phyloP scores from a whole-genome alignment of 1,139 yeast species.

The Candida sanyaensis region DNA sequence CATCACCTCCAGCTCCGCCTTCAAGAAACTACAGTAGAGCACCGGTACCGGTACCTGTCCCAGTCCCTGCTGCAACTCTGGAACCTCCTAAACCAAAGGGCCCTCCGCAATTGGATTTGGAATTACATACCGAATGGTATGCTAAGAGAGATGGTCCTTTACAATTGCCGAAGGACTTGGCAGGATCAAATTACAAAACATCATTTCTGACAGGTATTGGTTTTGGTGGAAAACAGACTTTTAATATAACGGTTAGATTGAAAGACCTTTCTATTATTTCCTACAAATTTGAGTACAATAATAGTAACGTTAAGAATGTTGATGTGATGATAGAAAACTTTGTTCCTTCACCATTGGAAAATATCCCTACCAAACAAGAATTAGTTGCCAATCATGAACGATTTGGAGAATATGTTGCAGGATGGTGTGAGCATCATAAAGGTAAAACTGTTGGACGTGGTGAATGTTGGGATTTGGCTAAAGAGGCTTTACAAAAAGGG shows the following conservation, averaged over 20 bases:
- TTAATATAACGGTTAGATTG: conserved; percentile 39
- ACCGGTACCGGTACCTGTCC: conserved; percentile 39
- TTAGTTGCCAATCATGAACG: conserved; percentile 41
- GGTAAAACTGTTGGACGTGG: conserved; percentile 67
- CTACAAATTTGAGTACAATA: conserved; percentile 51
- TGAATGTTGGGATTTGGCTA: conserved; percentile 80
- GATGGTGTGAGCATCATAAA: conserved; percentile 59
- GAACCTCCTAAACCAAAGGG: conserved; percentile 10
- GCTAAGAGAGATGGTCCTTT: conserved; percentile 24
- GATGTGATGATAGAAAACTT: conserved; percentile 34
- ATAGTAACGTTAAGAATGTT: conserved; percentile 21
- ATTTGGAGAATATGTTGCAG: conserved; percentile 58
- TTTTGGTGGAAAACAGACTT: conserved; percentile 16
- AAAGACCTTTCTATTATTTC: conserved; percentile 53
- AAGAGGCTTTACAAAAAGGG: conserved; percentile 58
- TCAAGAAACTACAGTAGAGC: conserved; percentile 16
- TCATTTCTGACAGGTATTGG: conserved; percentile 22
- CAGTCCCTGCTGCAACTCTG: conserved; percentile 13
- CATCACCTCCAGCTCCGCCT: conserved; percentile 16
- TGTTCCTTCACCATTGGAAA: conserved; percentile 51
- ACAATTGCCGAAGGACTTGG: conserved; percentile 36
- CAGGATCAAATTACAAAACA: conserved; percentile 38
- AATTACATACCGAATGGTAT: conserved; percentile 49
- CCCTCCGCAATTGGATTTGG: conserved; percentile 43
- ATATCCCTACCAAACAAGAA: conserved; percentile 38